Base-by-base conservation (phyloP, 352 stramenopile genomes). In the Phytophthora parvispora region DNA sequence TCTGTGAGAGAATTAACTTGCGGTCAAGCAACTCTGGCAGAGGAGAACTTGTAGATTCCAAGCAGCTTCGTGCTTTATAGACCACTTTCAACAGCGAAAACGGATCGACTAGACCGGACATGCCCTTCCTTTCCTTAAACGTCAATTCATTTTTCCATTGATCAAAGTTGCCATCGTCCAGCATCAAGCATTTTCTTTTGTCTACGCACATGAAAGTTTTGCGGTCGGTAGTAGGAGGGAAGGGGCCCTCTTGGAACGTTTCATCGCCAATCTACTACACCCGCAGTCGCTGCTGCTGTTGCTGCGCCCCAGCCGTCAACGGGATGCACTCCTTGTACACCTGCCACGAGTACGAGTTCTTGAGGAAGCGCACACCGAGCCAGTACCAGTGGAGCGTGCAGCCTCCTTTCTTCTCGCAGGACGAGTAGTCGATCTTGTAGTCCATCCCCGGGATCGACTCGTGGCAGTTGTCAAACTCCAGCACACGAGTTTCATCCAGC, bases 381-480 rank as follows among this genome's bases (percentile, higher is more conserved):
- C 42, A 58, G 51, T 43, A 58, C 51, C 31, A 58, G 20, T 32
- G 31, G 20, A 58, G 31, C 20, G 51, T 58, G 51, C 31, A 58
- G 28, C 28, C 18, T 5, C 51, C 51, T 31, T 47, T 29, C 42
- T 49, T 49, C 42, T 49, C n/a, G 31, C 51, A 58, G 5, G 51
- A 58, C 20, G 51, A 58, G 51, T 47, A 58, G 51, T 58, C 29
- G 12, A 45, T 38, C 2, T 18, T 47, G 51, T 58, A 58, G 54
- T 62, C 36, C 43, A 58, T 72, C 31, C 67, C 67, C 1, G 67
- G 50, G 49, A 75, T 57, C 38, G 54, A 45, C 27, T 60, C 34
- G 56, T 75, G 61, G 42, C 67, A 75, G 61, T 75, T 71, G 10
- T 24, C 42, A 28, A 49, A 56, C 38, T 66, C 49, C 15, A 71